A percentile compares a stretch with the other conserved stretches of the same genome.
Conservation (phyloP, 495 filamentous ascomycete species). For the Xylaria castorea region DNA sequence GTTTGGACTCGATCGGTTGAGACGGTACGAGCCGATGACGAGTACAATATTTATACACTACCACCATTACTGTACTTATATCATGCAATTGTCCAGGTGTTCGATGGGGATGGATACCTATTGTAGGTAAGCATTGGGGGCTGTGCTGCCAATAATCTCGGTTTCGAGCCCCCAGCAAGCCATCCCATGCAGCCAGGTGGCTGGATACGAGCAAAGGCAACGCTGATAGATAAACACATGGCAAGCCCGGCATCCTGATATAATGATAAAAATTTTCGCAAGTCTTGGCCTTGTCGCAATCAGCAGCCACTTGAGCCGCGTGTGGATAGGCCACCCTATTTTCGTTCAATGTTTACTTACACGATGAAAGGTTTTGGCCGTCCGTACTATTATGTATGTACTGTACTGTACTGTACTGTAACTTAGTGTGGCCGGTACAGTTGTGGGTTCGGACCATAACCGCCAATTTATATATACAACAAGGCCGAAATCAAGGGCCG, state of each 20-base stretch:
- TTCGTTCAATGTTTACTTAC: not conserved
- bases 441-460: not conserved
- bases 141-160: slow-evolving; percentile 23
- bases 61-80: slow-evolving; percentile 2
- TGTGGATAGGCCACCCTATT: not conserved
- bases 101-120: slow-evolving; percentile 1
- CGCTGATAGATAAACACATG: slow-evolving; percentile 9
- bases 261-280: not conserved
- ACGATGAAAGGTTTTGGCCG: not conserved
- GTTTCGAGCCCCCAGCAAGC: slow-evolving; percentile 14
- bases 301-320: slow-evolving; percentile 21
- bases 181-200: slow-evolving; percentile 10
- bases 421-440: no score
- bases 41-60: slow-evolving; percentile 4
- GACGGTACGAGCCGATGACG: slow-evolving; percentile 12
- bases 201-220: slow-evolving; percentile 16
- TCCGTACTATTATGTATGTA: no score
- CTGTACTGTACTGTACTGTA: no score
- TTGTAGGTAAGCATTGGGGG: not conserved
- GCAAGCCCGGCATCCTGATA: not conserved
- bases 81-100: not conserved
- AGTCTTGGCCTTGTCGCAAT: not conserved
- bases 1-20: not conserved
- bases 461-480: not conserved
- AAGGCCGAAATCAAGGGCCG: not conserved